These are phyloP conservation scores for Epithele typhae DNA, from an alignment of 768 basidiomycete species.

Conservation along the genomic window DNA sequence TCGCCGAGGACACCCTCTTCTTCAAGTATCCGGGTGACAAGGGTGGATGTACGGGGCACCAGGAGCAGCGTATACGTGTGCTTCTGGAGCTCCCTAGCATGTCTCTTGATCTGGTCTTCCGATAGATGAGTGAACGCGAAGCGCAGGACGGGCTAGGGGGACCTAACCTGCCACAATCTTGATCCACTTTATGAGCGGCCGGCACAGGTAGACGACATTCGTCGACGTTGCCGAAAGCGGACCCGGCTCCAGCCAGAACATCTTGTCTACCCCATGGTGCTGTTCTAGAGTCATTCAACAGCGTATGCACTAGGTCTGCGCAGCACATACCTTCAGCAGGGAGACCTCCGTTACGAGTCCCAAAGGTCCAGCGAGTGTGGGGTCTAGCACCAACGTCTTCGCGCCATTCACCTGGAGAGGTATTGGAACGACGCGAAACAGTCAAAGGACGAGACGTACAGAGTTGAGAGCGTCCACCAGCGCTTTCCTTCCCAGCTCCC, in stretches of 20 bases:
- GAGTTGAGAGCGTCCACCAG: constrained; percentile 84
- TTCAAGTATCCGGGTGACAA: constrained; percentile 83
- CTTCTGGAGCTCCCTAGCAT: constrained; percentile 64
- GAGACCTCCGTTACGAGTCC: constrained; percentile 95
- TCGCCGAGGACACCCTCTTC: constrained; percentile 99
- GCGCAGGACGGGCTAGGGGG: constrained; percentile 1
- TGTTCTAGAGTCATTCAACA: no score
- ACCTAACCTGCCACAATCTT: constrained; percentile 85
- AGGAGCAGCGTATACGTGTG: constrained; percentile 85
- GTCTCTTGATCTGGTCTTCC: constrained; percentile 88
- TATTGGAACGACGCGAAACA: not conserved
- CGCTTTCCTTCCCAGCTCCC: constrained; percentile 76
- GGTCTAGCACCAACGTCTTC: constrained; percentile 94
- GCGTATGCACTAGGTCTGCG: not conserved
- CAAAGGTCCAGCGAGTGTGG: constrained; percentile 83
- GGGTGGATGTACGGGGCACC: constrained; percentile 81
- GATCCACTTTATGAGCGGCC: constrained; percentile 80
- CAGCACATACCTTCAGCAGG: constrained; percentile 68
- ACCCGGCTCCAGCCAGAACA: constrained; percentile 98
- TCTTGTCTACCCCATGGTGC: constrained; percentile 99
- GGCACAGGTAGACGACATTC: constrained; percentile 90
- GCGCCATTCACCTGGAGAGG: constrained; percentile 73
- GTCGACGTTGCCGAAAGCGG: constrained; percentile 77
- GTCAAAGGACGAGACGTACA: constrained; percentile 30
- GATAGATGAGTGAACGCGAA: constrained; percentile 20